Conservation (phyloP, 1,139 yeast species). For the Geotrichum candidum region DNA sequence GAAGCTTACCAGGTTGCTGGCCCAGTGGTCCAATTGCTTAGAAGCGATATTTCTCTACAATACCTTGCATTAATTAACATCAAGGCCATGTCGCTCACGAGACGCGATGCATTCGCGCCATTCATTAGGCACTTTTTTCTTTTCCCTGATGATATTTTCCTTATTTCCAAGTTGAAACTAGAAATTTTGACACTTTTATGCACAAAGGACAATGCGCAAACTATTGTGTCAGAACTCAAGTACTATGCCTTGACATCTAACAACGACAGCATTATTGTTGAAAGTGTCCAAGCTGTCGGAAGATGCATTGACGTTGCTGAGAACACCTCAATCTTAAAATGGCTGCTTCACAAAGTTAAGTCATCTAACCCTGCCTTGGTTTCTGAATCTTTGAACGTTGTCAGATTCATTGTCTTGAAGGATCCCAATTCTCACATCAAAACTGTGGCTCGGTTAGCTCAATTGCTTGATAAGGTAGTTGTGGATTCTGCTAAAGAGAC, state of each 20-base stretch:
- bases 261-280: conserved; percentile 41
- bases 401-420: conserved; percentile 68
- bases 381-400: conserved; percentile 59
- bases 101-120: conserved; percentile 44
- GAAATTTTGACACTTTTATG: conserved; percentile 56
- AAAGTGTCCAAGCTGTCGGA: conserved; percentile 56
- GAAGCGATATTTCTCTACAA: conserved; percentile 35
- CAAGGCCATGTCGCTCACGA: conserved; percentile 35
- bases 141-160: conserved; percentile 49
- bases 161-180: conserved; percentile 53
- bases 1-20: conserved; percentile 45
- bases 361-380: conserved; percentile 35
- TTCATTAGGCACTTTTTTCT: conserved; percentile 51
- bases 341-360: conserved; percentile 44
- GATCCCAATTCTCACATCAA: conserved; percentile 43
- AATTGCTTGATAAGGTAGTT: conserved; percentile 22
- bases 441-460: conserved; percentile 41
- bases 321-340: conserved; percentile 36
- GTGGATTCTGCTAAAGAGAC: conserved; percentile 60
- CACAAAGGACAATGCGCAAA: conserved; percentile 46
- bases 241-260: conserved; percentile 49
- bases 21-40: conserved; percentile 44
- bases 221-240: conserved; percentile 61
- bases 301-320: conserved; percentile 41
- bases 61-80: conserved; percentile 34